Conservation (phyloP, 2,329 filamentous ascomycete genomes). For the Emydomyces testavorans region DNA sequence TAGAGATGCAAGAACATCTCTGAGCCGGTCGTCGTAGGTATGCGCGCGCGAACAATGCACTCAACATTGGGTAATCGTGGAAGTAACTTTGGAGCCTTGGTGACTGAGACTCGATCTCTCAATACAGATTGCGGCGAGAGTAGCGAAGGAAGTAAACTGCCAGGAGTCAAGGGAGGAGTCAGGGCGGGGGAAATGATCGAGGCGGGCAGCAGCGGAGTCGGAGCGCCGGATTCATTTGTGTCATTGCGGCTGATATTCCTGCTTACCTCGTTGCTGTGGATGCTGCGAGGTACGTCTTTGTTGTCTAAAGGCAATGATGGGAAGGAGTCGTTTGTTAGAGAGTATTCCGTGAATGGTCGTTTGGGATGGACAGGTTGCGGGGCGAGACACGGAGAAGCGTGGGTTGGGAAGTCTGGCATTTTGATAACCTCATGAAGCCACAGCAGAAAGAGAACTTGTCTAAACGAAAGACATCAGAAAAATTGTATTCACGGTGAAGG, state of each 20-base stretch:
- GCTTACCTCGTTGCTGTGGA: neutral
- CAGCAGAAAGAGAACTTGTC: neutral
- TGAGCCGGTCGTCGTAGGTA: slow-evolving; percentile 79
- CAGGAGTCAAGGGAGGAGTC: slow-evolving; percentile 31
- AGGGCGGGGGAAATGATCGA: slow-evolving; percentile 44
- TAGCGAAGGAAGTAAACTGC: slow-evolving; percentile 27
- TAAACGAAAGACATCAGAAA: too few species aligned
- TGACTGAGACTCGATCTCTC: slow-evolving; percentile 21
- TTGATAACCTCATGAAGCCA: neutral
- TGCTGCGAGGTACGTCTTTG: neutral
- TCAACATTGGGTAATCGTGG: slow-evolving; percentile 70
- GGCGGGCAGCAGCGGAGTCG: slow-evolving; percentile 38
- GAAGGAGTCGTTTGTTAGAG: slow-evolving; percentile 15
- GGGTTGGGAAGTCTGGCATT: slow-evolving; percentile 47
- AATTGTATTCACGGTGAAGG: too few species aligned
- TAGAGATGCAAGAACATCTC: slow-evolving; percentile 98
- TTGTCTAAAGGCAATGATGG: slow-evolving; percentile 6
- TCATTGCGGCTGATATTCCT: slow-evolving; percentile 3
- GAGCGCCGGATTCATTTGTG: slow-evolving; percentile 19
- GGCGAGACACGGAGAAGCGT: slow-evolving; percentile 41
- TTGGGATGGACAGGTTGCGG: slow-evolving; percentile 26
- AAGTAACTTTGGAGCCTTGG: slow-evolving; percentile 59
- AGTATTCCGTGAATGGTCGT: slow-evolving; percentile 18
- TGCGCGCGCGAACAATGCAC: slow-evolving; percentile 86
- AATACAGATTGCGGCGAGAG: slow-evolving; percentile 19